Percentiles rank a stretch among this genome's conserved stretches.
phyloP scores from a whole-genome alignment of 192 early-diverging fungal species.

The Rhizoclosmatium sp. region DNA sequence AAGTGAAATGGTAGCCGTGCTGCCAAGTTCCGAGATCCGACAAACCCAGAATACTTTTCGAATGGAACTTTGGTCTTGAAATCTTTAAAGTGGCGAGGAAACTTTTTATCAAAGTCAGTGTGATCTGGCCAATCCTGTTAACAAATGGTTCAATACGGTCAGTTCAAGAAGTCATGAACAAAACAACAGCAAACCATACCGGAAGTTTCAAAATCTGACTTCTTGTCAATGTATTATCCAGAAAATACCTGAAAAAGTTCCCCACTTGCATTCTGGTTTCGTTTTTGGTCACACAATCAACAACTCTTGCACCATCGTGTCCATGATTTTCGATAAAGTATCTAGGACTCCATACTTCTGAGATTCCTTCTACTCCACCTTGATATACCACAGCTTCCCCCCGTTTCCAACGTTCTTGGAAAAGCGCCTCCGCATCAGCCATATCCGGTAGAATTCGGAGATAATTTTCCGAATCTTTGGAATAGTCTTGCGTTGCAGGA shows the following conservation, averaged over 20 bases:
- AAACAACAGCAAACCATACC: conserved; percentile 1
- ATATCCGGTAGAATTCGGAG: conserved; percentile 10
- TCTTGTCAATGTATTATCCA: background rate
- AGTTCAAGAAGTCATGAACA: conserved; percentile 1
- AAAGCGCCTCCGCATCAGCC: conserved; percentile 2
- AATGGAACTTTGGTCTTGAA: conserved; percentile 68
- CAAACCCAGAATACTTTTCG: conserved; percentile 60
- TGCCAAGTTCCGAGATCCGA: conserved; percentile 66
- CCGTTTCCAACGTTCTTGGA: conserved; percentile 44
- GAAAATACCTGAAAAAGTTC: conserved; percentile 56
- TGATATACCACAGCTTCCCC: conserved; percentile 41
- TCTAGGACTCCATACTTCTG: conserved; percentile 43
- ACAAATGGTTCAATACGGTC: background rate
- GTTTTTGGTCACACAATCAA: conserved; percentile 54
- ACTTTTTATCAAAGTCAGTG: conserved; percentile 59
- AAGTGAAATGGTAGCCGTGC: conserved; percentile 58
- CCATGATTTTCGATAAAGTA: conserved; percentile 52
- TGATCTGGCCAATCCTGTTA: conserved; percentile 73
- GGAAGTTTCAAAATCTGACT: conserved; percentile 41
- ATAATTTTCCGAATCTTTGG: conserved; percentile 1
- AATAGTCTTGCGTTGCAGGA: background rate
- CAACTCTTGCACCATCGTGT: conserved; percentile 53
- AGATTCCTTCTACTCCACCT: conserved; percentile 24
- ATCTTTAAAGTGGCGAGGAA: conserved; percentile 61
- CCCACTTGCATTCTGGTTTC: conserved; percentile 39